phyloP scores from a whole-genome alignment of 176 grass and related monocot species.

The Triticum timopheevii region DNA sequence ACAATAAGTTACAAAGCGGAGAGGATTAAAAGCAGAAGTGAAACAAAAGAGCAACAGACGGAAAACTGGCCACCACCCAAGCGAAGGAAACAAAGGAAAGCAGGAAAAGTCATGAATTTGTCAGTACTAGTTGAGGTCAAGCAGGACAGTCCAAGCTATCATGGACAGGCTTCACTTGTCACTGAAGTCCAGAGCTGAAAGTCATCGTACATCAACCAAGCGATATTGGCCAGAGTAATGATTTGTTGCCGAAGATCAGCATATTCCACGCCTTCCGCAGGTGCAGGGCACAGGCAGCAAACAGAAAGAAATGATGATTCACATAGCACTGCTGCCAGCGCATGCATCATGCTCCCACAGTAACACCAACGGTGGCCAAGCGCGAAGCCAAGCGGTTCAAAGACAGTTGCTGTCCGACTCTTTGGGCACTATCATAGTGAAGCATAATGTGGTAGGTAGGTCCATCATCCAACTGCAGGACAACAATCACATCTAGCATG shows the following conservation, averaged over 20 bases:
- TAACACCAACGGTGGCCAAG: background rate
- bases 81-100: background rate
- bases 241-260: background rate
- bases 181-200: background rate
- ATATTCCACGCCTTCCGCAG: background rate
- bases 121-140: background rate
- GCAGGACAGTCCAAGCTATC: background rate
- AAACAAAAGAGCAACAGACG: background rate
- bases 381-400: background rate
- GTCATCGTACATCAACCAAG: background rate
- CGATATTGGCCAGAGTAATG: background rate
- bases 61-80: background rate
- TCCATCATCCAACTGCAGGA: background rate
- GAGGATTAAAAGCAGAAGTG: background rate
- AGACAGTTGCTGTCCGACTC: background rate
- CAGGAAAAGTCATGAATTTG: background rate
- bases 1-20: background rate
- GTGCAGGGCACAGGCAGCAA: background rate
- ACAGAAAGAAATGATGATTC: background rate
- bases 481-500: background rate
- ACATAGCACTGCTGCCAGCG: background rate
- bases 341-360: background rate
- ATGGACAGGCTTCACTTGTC: background rate
- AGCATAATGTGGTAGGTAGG: background rate
- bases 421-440: constrained; percentile 6